Percentiles rank a stretch among this genome's conserved stretches.
Evolutionary conservation across 2,329 filamentous ascomycete species (phyloP).

Genomic region (Cladosporium velox): DNA sequence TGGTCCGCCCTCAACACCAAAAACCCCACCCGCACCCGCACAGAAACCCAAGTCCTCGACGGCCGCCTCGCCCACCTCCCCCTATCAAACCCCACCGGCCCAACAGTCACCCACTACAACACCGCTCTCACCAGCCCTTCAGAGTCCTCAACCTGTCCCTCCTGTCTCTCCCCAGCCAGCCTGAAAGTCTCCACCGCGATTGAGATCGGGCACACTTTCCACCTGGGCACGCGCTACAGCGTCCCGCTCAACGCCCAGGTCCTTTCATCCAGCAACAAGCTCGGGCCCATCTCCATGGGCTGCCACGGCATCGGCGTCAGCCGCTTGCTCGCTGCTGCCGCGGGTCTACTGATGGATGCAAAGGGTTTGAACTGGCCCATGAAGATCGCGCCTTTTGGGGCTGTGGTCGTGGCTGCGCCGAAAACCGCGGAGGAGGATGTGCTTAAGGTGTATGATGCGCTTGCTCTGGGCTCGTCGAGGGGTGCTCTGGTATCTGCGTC

Average conservation of each 20-base stretch:
- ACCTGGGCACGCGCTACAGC: constrained; percentile 87
- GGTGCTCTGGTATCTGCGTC: not conserved
- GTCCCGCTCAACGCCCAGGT: constrained; percentile 69
- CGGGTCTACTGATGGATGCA: constrained; percentile 70
- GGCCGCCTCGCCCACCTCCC: constrained; percentile 19
- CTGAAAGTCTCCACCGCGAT: constrained; percentile 72
- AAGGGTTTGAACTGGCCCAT: constrained; percentile 85
- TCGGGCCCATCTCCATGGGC: constrained; percentile 79
- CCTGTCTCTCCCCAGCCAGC: constrained; percentile 60
- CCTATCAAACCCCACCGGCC: not conserved
- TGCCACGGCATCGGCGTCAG: constrained; percentile 95
- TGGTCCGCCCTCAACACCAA: constrained; percentile 21
- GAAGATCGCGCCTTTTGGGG: constrained; percentile 81
- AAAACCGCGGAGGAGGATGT: constrained; percentile 25
- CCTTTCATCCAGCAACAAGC: constrained; percentile 37
- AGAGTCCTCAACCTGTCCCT: constrained; percentile 71
- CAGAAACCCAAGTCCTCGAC: constrained; percentile 23
- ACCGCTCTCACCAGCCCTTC: constrained; percentile 67
- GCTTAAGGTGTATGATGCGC: constrained; percentile 60
- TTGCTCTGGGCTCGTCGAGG: constrained; percentile 40
- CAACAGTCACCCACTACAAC: constrained; percentile 26
- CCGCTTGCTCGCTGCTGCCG: constrained; percentile 83
- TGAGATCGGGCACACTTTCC: constrained; percentile 93
- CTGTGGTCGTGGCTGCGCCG: constrained; percentile 60
- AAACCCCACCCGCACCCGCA: constrained; percentile 23